These are phyloP conservation scores for Beta corolliflora DNA, from an alignment of 179 eudicot species.

Conservation along the genomic window DNA sequence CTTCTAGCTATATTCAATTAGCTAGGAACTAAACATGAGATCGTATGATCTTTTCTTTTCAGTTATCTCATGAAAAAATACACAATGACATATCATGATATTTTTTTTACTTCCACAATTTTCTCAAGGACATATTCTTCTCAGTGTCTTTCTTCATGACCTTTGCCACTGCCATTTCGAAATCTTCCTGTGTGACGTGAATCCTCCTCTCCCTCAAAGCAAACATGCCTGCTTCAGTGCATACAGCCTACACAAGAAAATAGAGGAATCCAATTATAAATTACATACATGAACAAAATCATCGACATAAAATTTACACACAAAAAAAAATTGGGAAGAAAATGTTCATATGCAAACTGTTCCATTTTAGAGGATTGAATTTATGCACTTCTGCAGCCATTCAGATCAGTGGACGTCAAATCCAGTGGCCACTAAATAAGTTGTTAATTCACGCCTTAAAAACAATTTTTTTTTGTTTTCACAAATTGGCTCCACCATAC, in stretches of 20 bases:
- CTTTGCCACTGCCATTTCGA: slow-evolving; percentile 82
- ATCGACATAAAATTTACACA: not conserved
- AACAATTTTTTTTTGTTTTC: too few relatives aligned
- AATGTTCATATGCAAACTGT: not conserved
- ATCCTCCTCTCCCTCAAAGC: slow-evolving; percentile 78
- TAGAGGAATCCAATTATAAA: not conserved
- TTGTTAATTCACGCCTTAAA: not conserved
- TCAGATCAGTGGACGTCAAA: not conserved
- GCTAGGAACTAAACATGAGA: not conserved
- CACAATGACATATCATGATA: not conserved
- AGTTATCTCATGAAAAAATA: not conserved
- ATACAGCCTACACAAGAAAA: slow-evolving; percentile 50
- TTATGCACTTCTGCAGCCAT: not conserved
- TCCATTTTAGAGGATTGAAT: not conserved
- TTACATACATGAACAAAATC: not conserved
- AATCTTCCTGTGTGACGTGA: slow-evolving; percentile 81
- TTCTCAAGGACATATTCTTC: slow-evolving; percentile 72
- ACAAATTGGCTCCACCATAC: too few relatives aligned
- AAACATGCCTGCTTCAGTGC: slow-evolving; percentile 85
- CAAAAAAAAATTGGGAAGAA: not conserved
- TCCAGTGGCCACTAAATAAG: not conserved
- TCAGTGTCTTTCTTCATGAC: slow-evolving; percentile 79
- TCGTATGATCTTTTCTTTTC: not conserved
- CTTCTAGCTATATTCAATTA: not conserved
- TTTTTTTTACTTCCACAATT: slow-evolving; percentile 63